Base-by-base conservation (phyloP, 1,284 basidiomycete genomes). In the Porogramme epimiltina region DNA sequence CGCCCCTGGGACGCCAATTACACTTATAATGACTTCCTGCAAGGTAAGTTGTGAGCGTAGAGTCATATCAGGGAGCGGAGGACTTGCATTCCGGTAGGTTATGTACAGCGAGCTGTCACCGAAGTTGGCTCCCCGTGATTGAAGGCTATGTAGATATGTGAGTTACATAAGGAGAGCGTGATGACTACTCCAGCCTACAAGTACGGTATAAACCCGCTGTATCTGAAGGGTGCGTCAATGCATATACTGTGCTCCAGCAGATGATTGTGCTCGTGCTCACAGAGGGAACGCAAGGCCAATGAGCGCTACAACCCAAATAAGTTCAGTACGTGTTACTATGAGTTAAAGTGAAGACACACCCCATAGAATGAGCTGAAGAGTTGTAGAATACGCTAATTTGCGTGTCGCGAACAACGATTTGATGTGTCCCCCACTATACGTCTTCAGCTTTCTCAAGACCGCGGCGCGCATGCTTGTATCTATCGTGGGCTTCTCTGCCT, bases 271-370 rank as follows among this genome's bases (percentile, higher is more conserved):
- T n/a, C n/a, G 24, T n/a, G n/a, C n/a, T 69, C 79, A 89, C 75
- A 90, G 66, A 28, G 88, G 84, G 65, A 87, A 89, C 2, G 86
- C 86, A 10, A 91, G 78, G 3, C 87, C 88, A 52, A 90, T 89
- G 36, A 90, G 70, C 2, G 80, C 85, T 87, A 49, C 28, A 13
- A n/a, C 15, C 10, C 39, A 34, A 9, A 2, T 11, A 9, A 18
- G 22, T 20, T 52, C 23, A 45, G 34, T n/a, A 34, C n/a, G n/a
- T 16, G 13, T 9, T 6, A 31, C 6, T 13, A 37, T 9, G 9
- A 37, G n/a, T 6, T 16, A 5, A n/a, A 9, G 34, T 16, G n/a
- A 37, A 16, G n/a, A n/a, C 34, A 9, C 34, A 37, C 34, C 34
- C 45, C 84, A 89, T n/a, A 85, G 60, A 22, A 75, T 53, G 38